Percentiles rank a stretch among this genome's conserved stretches.
Evolutionary conservation across 345 rosid species (phyloP).

Genomic region (Excoecaria cochinchinensis): DNA sequence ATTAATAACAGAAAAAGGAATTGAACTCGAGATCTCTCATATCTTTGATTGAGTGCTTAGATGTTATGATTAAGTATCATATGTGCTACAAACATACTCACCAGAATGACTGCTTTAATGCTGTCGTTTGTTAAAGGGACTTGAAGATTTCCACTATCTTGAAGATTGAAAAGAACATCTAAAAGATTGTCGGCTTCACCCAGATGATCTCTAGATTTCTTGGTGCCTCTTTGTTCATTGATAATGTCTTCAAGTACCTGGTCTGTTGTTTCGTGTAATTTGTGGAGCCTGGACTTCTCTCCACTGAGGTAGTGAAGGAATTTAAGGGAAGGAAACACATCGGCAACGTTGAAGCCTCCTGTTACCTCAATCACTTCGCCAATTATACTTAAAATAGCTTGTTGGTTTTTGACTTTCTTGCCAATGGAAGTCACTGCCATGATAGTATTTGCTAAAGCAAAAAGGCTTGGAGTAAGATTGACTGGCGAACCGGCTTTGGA

Average conservation of each 20-base stretch:
- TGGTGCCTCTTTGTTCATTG: slow-evolving; percentile 25
- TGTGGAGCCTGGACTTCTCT: too few species aligned
- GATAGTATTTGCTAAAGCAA: slow-evolving; percentile 13
- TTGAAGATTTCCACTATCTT: slow-evolving; percentile 18
- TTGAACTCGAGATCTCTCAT: not conserved
- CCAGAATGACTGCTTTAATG: slow-evolving; percentile 41
- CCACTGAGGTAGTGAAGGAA: not conserved
- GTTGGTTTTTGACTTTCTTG: slow-evolving; percentile 14
- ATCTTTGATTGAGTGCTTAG: not conserved
- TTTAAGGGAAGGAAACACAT: not conserved
- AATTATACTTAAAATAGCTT: slow-evolving; percentile 5
- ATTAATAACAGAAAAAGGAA: too few species aligned
- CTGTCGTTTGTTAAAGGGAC: slow-evolving; percentile 16
- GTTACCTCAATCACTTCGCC: not conserved
- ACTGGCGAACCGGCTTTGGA: slow-evolving; percentile 18
- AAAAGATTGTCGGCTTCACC: slow-evolving; percentile 24
- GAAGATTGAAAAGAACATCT: slow-evolving; percentile 36
- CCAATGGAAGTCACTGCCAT: slow-evolving; percentile 31
- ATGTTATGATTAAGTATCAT: not conserved
- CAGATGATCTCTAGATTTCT: not conserved
- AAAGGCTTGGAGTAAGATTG: slow-evolving; percentile 13
- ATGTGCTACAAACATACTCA: slow-evolving; percentile 4
- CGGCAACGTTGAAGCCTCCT: not conserved
- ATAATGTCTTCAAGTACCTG: slow-evolving; percentile 30
- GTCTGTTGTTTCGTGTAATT: slow-evolving; percentile 8